Evolutionary conservation across 164 flowering plant genomes (phyloP), one percentile per base, ranked within the genome.

Genomic region (Magnolia sinica): DNA sequence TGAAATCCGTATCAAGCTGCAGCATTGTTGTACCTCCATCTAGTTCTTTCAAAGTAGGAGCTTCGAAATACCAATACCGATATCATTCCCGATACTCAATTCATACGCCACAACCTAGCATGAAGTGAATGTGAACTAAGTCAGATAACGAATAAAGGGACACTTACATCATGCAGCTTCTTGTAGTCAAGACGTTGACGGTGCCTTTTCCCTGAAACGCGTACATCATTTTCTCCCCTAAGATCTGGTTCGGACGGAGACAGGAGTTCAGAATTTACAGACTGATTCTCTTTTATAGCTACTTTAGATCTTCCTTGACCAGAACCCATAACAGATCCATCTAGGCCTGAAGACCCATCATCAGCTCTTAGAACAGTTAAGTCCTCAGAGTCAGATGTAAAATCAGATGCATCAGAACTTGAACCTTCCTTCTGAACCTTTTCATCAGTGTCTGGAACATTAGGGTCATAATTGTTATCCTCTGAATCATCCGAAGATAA

Each of bases 381-480:
- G 68, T 87, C 93, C 65, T 88, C 90, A 77, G 92, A 86, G 50
- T 88, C 89, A 73, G 91, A 87, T 71, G 86, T 77, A 72, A 83
- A 88, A 24, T 88, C 91, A 86, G 94, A 91, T 23, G 82, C 89
- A 66, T 89, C 88, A 73, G 95, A 89, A 78, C 90, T 84, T 75
- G 92, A 89, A 63, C 84, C 89, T 51, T 87, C 89, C 29, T 76
- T 85, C 76, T 80, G 76, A 76, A 73, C 79, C 69, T 78, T 75
- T 74, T 83, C 84, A 77, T 79, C 88, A 69, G 74, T 75, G 45
- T 84, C 84, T 52, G 79, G 84, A 72, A 81, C 80, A 64, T 90
- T 90, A 72, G 99, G 99, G 72, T 92, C 86, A 82, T 87, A 94
- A 73, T 92, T 94, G 82, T 88, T 80, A 82, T 94, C 98, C 81